Evolutionary conservation across 768 basidiomycete genomes (phyloP), one percentile per base, ranked within the genome.

Genomic region (Infundibulicybe gibba): DNA sequence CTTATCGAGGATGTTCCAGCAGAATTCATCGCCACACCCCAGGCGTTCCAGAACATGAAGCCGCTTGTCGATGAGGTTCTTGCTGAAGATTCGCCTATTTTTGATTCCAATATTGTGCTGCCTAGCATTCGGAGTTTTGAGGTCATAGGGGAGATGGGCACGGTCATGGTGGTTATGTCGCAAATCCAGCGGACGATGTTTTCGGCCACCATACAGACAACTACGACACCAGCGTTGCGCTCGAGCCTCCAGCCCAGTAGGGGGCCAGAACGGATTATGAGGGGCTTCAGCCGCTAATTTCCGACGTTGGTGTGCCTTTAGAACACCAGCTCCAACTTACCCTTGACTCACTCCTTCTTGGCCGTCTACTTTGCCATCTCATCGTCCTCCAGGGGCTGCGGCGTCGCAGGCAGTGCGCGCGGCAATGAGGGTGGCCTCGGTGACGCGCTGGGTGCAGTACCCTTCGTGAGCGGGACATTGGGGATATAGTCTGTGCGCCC

Each of bases 91-190:
- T 87, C 87, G 0, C 50, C 64, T 1, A 45, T 66, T 14, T 58
- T 83, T 16, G 84, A 90, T 53, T 50, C 71, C 15, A 83, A 81
- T 44, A 58, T 70, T 14, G 70, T 85, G 33, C 68, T 87, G n/a
- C 82, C 82, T 6, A 83, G 87, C 40, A 79, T 85, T 45, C 80
- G 82, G 48, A 94, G 92, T 61, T 94, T 95, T 74, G 97, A 97
- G 65, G 88, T 97, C 9, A 71, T 97, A 10, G 85, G 90, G 11
- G 97, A 99, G 68, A 87, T 95, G 75, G 90, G 90, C 4, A 87
- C 94, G 72, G 84, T 91, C 11, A 82, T 95, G 61, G 89, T 94
- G 20, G 81, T 93, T 20, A 87, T 97, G 66, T 85, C 88, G 50
- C 95, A 97, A 65, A 78, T 81, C 33, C 86, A 90, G 54, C 79